Evolutionary conservation across 345 rosid species (phyloP), one percentile per base, ranked within the genome.

Genomic region (Clarkia xantiana): DNA sequence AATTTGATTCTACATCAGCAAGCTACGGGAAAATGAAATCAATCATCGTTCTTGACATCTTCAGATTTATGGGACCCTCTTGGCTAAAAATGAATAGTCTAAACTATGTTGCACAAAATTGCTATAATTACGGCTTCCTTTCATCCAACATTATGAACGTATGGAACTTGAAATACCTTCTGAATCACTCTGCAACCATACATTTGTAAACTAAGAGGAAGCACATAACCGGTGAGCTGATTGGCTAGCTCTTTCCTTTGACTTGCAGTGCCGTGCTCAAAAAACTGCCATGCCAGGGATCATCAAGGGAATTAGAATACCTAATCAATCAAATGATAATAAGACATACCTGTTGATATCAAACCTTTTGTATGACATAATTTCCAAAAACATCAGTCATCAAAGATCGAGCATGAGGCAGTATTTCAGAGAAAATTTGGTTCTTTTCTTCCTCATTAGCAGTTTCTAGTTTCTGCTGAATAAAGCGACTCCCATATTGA

Each of bases 381-480:
- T 91, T 91, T 57, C 98, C 98, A 61, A 91, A 91, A 40, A 84
- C 98, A 77, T 91, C 98, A n/a, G 95, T 82, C 98, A 91, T 91
- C 76, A 91, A 67, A 61, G 82, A 66, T 44, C 70, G 84, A 47
- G 87, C 90, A 63, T 72, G 82, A 51, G 94, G 85, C 67, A 75
- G 65, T 47, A 91, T 76, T 64, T 91, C 93, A 12, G 89, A 82
- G 53, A 81, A 86, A 62, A 91, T 78, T 60, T 61, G 72, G 74
- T 74, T 63, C 71, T 84, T 91, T 61, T 86, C 94, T 66, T 80
- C 94, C 44, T 52, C 83, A 0, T 72, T 67, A 46, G 96, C 87
- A 17, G 74, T 73, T 74, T 86, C 98, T 47, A 91, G 76, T 68
- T 82, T 86, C 81, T 91, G 96, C 71, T 91, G 98, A 67, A 91